Percentiles rank a stretch among this genome's conserved stretches.
phyloP scores from a whole-genome alignment of 2,329 filamentous ascomycete genomes.

The Alternaria viburni region DNA sequence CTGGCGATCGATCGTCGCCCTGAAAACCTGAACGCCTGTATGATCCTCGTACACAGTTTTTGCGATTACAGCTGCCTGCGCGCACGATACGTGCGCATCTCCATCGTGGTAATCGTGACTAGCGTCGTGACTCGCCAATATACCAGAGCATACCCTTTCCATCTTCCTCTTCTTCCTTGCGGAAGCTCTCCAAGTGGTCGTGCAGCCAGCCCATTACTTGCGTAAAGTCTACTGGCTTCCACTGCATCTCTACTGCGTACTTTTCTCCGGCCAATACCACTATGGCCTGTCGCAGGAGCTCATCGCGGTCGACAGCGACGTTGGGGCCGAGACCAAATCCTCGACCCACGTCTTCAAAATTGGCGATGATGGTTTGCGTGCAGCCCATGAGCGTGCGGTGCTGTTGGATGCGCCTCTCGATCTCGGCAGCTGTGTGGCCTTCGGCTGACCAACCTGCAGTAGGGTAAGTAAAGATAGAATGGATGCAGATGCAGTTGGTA shows the following conservation, averaged over 20 bases:
- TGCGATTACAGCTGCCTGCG: slow-evolving; percentile 4
- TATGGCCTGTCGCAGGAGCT: slow-evolving; percentile 42
- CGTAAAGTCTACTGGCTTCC: slow-evolving; percentile 40
- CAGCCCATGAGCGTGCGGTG: slow-evolving; percentile 43
- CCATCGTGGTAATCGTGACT: not conserved
- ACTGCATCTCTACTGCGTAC: slow-evolving; percentile 41
- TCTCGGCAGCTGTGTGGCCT: slow-evolving; percentile 34
- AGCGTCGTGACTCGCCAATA: slow-evolving; percentile 22
- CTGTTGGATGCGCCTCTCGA: slow-evolving; percentile 42
- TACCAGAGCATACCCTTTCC: slow-evolving; percentile 36
- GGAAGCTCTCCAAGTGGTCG: slow-evolving; percentile 35
- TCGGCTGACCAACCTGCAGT: slow-evolving; percentile 40
- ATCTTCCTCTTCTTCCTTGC: slow-evolving; percentile 36
- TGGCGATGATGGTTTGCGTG: slow-evolving; percentile 39
- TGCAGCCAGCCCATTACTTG: slow-evolving; percentile 37
- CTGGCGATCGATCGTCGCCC: slow-evolving; percentile 11
- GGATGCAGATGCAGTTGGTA: not conserved
- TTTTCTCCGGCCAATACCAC: slow-evolving; percentile 41
- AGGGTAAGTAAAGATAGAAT: slow-evolving; percentile 10
- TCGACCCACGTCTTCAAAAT: slow-evolving; percentile 39
- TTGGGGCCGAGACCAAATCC: slow-evolving; percentile 27
- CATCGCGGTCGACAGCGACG: slow-evolving; percentile 33
- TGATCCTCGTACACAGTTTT: slow-evolving; percentile 16
- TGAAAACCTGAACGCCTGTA: slow-evolving; percentile 8
- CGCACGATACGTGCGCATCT: slow-evolving; percentile 2